Percentiles rank a stretch among this genome's conserved stretches.
Conservation (phyloP, 2,329 filamentous ascomycete species). For the Arthrobotrys pseudoclavata region DNA sequence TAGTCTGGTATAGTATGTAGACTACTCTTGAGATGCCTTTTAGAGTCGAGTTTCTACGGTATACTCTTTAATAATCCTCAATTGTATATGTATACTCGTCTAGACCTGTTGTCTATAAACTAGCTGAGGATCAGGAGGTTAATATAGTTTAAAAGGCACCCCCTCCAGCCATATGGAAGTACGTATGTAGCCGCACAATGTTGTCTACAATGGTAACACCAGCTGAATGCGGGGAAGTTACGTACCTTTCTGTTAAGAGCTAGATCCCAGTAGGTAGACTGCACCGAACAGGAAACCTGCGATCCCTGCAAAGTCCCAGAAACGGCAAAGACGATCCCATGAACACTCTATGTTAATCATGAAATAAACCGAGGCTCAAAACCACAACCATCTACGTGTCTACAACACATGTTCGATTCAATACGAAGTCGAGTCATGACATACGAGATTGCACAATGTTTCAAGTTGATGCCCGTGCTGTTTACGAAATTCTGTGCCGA, state of each 20-base stretch:
- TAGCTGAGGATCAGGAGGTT: too few relatives aligned
- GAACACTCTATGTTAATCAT: not conserved
- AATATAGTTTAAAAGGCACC: too few relatives aligned
- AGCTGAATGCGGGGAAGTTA: slow-evolving; percentile 32
- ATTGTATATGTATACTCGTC: not conserved
- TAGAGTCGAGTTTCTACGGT: not conserved
- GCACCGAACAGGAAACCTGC: slow-evolving; percentile 3
- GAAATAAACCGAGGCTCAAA: slow-evolving; percentile 35
- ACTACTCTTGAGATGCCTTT: not conserved
- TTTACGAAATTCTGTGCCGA: not conserved
- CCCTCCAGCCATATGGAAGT: too few relatives aligned
- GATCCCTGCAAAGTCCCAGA: slow-evolving; percentile 9
- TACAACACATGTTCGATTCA: slow-evolving; percentile 2
- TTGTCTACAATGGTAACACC: not conserved
- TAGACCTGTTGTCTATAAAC: not conserved
- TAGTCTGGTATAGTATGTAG: not conserved
- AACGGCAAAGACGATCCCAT: slow-evolving; percentile 30
- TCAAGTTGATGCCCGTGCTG: not conserved
- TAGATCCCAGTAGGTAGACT: not conserved
- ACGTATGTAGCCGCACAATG: not conserved
- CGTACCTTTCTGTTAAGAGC: not conserved
- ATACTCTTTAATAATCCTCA: not conserved
- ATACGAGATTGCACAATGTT: not conserved
- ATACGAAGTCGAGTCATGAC: slow-evolving; percentile 13
- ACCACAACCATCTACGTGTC: not conserved